Evolutionary conservation across 768 basidiomycete genomes (phyloP).

Genomic region (Cystoderma amianthinum): DNA sequence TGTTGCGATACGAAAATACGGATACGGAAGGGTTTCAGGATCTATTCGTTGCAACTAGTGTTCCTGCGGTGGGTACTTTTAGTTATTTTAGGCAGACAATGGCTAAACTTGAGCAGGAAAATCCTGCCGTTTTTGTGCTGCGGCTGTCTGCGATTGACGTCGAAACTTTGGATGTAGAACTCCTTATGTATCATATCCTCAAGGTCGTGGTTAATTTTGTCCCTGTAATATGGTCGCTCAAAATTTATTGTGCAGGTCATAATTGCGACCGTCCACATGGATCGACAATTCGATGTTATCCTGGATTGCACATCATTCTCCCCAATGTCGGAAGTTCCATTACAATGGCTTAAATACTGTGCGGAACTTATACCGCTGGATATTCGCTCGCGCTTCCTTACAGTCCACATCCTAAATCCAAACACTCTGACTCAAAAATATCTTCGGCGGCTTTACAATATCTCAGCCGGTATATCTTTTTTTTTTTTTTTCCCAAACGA

Average conservation of each 20-base stretch:
- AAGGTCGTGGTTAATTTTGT: constrained; percentile 37
- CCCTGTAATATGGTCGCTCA: background rate
- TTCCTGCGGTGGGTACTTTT: constrained; percentile 30
- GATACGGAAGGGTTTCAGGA: constrained; percentile 55
- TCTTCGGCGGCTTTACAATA: constrained; percentile 69
- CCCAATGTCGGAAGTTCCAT: constrained; percentile 68
- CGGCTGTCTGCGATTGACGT: constrained; percentile 68
- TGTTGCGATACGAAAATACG: constrained; percentile 55
- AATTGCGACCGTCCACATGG: constrained; percentile 35
- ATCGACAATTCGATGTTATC: constrained; percentile 61
- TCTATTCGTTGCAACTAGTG: constrained; percentile 55
- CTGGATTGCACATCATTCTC: constrained; percentile 79
- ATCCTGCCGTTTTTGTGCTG: constrained; percentile 57
- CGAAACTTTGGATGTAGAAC: constrained; percentile 71
- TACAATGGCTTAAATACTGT: constrained; percentile 77
- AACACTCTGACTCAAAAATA: constrained; percentile 69
- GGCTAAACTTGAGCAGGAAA: constrained; percentile 17
- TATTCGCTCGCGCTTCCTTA: constrained; percentile 53
- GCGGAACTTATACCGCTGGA: constrained; percentile 70
- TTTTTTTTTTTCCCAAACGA: background rate
- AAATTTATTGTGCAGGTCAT: constrained; percentile 35
- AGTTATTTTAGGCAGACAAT: background rate
- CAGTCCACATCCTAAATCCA: constrained; percentile 65
- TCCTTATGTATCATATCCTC: constrained; percentile 73
- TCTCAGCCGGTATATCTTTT: constrained; percentile 38